Evolutionary conservation across 2,329 filamentous ascomycete genomes (phyloP).

Genomic region (Rutstroemia sp.): DNA sequence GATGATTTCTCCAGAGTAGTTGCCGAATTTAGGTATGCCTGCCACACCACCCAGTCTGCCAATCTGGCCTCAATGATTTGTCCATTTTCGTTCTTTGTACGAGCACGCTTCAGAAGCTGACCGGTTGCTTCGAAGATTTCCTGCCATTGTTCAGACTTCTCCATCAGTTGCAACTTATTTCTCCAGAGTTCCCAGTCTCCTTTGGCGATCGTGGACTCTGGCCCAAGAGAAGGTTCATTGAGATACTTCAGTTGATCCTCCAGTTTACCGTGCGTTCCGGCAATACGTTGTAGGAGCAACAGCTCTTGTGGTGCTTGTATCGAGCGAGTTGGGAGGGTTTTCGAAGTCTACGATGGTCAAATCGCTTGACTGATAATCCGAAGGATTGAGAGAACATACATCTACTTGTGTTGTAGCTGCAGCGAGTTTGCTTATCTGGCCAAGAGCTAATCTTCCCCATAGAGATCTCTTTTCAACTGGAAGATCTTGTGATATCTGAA

Average conservation of each 20-base stretch:
- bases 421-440: conserved; percentile 27
- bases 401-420: conserved; percentile 23
- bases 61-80: conserved; percentile 24
- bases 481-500: conserved; percentile 19
- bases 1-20: conserved; percentile 15
- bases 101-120: conserved; percentile 23
- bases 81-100: conserved; percentile 23
- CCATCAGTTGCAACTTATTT: conserved; percentile 23
- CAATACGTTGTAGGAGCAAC: conserved; percentile 26
- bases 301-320: conserved; percentile 31
- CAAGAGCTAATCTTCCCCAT: conserved; percentile 24
- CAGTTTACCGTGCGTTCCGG: conserved; percentile 18
- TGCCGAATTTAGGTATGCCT: conserved; percentile 25
- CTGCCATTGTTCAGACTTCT: conserved; percentile 22
- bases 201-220: conserved; percentile 28
- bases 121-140: conserved; percentile 23
- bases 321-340: conserved; percentile 23
- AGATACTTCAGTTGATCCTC: conserved; percentile 25
- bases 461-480: conserved; percentile 24
- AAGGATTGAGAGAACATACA: conserved; percentile 16
- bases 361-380: not conserved
- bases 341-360: conserved; percentile 18
- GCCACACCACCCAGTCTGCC: conserved; percentile 30
- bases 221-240: conserved; percentile 25
- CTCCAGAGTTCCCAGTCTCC: conserved; percentile 30